Evolutionary conservation across 192 early-diverging fungal species (phyloP), one percentile per base, ranked within the genome.

Genomic region (Spizellomyces punctatus): DNA sequence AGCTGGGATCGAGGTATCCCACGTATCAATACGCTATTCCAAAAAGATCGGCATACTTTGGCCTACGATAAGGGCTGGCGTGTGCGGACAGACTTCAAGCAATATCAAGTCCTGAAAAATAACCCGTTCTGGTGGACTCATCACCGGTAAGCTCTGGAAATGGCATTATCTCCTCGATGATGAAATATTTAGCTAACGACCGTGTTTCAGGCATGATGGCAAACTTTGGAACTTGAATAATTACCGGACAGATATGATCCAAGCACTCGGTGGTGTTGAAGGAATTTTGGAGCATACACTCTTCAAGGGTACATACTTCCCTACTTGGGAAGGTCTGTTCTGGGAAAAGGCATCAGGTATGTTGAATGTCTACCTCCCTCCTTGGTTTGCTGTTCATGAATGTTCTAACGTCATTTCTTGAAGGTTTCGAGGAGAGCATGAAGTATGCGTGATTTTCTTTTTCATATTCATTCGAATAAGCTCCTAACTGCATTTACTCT

Each of bases 1-100:
- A 91, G 90, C 10, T 99, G 97, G 97, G 97, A 99, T 78, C 89
- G 97, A 57, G 97, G 97, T 80, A 92, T 99, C 78, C 97, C 97
- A 16, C 88, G 97, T 66, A 97, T 99, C 83, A 97, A 96, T 82
- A 99, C 96, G 64, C 82, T 99, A 74, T 99, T 99, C 88, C 93
- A 94, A 57, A 97, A 96, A 84, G 97, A 99, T 78, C 81, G 97
- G n/a, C 95, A 98, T 74, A 99, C 97, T 8, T 84, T 99, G 58
- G 97, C 97, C 41, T 99, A 98, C 76, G 97, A 99, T 78, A 98
- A 97, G 86, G 97, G 97, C 49, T 99, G 97, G 97, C 90, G 97
- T 71, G 87, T 99, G 21, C 86, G 97, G 62, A 93, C 94, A 21
- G 95, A 96, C 71, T 98, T 94, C 79, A 99, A 99, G 83, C 93